Conservation (phyloP, 2,329 filamentous ascomycete genomes). For the Aspergillus transmontanensis region DNA sequence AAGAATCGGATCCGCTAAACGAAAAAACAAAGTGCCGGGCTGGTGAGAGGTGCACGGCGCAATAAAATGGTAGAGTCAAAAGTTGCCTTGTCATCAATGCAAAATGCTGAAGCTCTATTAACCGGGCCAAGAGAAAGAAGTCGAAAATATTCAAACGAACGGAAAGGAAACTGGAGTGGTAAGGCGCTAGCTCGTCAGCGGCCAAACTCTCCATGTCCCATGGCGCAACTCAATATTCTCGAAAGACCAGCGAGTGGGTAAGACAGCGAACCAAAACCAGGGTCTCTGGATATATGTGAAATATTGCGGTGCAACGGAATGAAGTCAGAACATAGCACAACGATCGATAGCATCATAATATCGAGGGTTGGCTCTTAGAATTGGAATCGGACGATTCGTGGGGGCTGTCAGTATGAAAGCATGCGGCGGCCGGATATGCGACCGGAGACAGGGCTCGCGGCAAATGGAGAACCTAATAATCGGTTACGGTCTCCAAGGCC, state of each 20-base stretch:
- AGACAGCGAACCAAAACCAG: not conserved
- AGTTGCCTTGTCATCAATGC: conserved; percentile 11
- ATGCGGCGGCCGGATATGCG: conserved; percentile 46
- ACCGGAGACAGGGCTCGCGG: conserved; percentile 35
- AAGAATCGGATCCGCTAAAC: conserved; percentile 6
- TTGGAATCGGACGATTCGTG: not conserved
- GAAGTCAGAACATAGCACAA: conserved; percentile 5
- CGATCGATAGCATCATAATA: conserved; percentile 18
- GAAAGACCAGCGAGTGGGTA: not conserved
- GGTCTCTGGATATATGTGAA: not conserved
- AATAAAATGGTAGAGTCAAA: not conserved
- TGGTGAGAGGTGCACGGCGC: not conserved
- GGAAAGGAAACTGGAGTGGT: conserved; percentile 15
- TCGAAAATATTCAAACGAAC: conserved; percentile 22
- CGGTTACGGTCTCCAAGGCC: conserved; percentile 31
- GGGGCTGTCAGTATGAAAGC: conserved; percentile 42
- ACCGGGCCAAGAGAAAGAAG: conserved; percentile 11
- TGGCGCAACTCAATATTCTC: not conserved
- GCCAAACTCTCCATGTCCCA: not conserved
- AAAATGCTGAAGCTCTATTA: conserved; percentile 11
- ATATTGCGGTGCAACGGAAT: not conserved
- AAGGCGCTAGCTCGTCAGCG: not conserved
- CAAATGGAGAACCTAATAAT: conserved; percentile 40
- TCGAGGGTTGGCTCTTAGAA: conserved; percentile 22
- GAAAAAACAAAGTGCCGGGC: not conserved